These are phyloP conservation scores for Lentinula raphanica DNA, from an alignment of 768 basidiomycete species.

Conservation along the genomic window DNA sequence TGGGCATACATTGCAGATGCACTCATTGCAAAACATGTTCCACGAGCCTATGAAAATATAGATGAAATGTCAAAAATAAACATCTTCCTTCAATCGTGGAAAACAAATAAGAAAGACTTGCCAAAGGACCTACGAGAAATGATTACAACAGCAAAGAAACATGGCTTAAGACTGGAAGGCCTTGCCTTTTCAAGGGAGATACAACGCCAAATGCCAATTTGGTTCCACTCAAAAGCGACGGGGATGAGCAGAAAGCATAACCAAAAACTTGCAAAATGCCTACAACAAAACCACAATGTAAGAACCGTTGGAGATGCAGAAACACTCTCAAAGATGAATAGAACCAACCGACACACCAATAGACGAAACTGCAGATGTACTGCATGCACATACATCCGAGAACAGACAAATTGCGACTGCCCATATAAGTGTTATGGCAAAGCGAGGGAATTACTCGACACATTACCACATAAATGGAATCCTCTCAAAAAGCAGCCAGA, in stretches of 20 bases:
- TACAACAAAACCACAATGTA: conserved; percentile 3
- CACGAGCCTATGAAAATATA: conserved; percentile 3
- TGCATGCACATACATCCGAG: not conserved
- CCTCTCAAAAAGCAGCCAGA: conserved; percentile 8
- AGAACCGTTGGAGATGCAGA: conserved; percentile 4
- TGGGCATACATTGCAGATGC: conserved; percentile 26
- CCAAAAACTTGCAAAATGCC: not conserved
- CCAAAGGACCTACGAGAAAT: conserved; percentile 16
- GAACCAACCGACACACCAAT: conserved; percentile 6
- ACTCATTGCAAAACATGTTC: conserved; percentile 10
- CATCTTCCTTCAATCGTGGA: conserved; percentile 25
- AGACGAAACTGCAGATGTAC: not conserved
- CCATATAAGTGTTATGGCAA: conserved; percentile 13
- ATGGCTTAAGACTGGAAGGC: conserved; percentile 13
- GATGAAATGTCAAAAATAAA: conserved; percentile 4
- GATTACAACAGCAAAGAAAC: conserved; percentile 16
- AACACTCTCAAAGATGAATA: conserved; percentile 11
- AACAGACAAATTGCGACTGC: conserved; percentile 8
- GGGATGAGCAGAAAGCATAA: not conserved
- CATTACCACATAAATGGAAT: conserved; percentile 17
- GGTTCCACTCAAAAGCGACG: conserved; percentile 21
- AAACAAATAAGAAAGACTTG: conserved; percentile 7
- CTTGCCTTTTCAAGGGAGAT: conserved; percentile 7
- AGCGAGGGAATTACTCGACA: conserved; percentile 12
- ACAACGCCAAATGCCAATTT: conserved; percentile 21